Evolutionary conservation across 2,329 filamentous ascomycete species (phyloP).

Genomic region (Pestalotiopsis sp.): DNA sequence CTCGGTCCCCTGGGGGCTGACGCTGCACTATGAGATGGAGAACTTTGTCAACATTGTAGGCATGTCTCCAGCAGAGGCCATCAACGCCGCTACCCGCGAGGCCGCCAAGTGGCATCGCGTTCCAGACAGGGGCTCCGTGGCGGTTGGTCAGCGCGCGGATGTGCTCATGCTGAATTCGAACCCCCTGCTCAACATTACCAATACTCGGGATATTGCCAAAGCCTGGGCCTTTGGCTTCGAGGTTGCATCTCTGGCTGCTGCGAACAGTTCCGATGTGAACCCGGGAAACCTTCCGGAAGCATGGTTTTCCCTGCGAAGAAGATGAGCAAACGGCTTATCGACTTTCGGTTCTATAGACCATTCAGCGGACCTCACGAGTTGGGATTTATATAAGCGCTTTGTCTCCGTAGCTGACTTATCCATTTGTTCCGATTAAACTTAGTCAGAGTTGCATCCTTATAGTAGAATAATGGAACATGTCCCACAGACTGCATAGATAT

Average conservation of each 20-base stretch:
- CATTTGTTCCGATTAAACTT: no score
- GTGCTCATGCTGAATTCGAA: conserved; percentile 27
- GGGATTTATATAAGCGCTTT: no score
- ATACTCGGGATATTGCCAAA: conserved; percentile 23
- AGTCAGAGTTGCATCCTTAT: no score
- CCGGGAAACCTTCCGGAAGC: background rate
- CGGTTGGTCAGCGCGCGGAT: conserved; percentile 26
- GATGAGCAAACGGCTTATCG: no score
- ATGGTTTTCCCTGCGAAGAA: no score
- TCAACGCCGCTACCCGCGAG: conserved; percentile 12
- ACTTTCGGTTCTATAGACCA: no score
- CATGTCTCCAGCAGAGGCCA: conserved; percentile 15
- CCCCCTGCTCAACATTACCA: conserved; percentile 27
- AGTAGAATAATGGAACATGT: no score
- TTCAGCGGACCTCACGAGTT: no score
- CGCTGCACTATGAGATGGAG: conserved; percentile 19
- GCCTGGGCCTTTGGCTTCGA: conserved; percentile 28
- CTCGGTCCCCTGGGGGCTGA: background rate
- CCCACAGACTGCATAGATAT: no score
- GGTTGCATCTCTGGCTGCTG: conserved; percentile 1
- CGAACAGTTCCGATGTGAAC: background rate
- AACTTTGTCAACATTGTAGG: conserved; percentile 18
- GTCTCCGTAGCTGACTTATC: no score
- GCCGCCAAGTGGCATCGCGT: conserved; percentile 20
- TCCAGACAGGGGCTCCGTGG: conserved; percentile 26